A percentile compares a stretch with the other conserved stretches of the same genome.
phyloP scores from a whole-genome alignment of 2,329 filamentous ascomycete genomes.

The Stachybotrys echinatus region DNA sequence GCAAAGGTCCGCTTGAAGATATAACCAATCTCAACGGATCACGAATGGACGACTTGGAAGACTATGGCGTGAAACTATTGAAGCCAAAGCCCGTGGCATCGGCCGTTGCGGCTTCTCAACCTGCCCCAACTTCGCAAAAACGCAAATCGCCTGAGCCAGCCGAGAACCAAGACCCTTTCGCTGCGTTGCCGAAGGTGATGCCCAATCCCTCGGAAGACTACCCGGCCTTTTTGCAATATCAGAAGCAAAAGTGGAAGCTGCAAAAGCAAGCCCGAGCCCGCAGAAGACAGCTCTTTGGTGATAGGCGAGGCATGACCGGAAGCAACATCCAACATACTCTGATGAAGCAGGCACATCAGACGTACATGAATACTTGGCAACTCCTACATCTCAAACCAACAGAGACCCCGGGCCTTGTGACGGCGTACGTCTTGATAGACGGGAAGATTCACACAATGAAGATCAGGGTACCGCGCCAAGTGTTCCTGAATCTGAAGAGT shows the following conservation, averaged over 20 bases:
- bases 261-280: conserved; percentile 86
- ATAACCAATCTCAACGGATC: conserved; percentile 59
- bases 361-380: conserved; percentile 94
- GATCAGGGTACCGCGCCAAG: conserved; percentile 79
- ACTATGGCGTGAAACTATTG: conserved; percentile 66
- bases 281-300: conserved; percentile 87
- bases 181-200: conserved; percentile 76
- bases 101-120: conserved; percentile 50
- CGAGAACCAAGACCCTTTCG: conserved; percentile 71
- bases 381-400: conserved; percentile 81
- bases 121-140: conserved; percentile 50
- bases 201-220: conserved; percentile 85
- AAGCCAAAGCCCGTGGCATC: conserved; percentile 57
- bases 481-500: conserved; percentile 88
- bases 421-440: conserved; percentile 87
- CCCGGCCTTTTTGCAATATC: conserved; percentile 79
- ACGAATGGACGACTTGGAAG: conserved; percentile 67
- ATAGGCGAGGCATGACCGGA: conserved; percentile 52
- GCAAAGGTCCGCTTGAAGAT: conserved; percentile 64
- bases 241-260: conserved; percentile 98
- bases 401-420: conserved; percentile 79
- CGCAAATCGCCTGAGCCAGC: conserved; percentile 67
- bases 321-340: conserved; percentile 66
- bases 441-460: conserved; percentile 85
- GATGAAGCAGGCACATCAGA: conserved; percentile 83